phyloP scores from a whole-genome alignment of 768 basidiomycete genomes.

The Trametopsis cervina region DNA sequence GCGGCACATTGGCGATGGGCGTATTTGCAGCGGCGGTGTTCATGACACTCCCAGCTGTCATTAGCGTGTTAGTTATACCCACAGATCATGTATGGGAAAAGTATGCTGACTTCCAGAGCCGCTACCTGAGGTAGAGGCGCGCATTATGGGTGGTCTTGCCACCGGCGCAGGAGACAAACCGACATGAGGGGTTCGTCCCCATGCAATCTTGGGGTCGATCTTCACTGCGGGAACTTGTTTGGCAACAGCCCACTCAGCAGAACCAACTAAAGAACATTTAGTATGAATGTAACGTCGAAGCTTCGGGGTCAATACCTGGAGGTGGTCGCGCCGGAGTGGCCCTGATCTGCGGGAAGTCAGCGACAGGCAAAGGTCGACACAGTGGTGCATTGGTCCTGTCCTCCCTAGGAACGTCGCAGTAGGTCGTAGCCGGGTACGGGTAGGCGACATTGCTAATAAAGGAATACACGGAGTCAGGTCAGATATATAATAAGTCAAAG shows the following conservation, averaged over 20 bases:
- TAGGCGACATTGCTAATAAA: constrained; percentile 23
- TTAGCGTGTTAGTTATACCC: too few relatives aligned
- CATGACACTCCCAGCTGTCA: too few relatives aligned
- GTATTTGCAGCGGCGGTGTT: too few relatives aligned
- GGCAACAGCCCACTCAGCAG: not conserved
- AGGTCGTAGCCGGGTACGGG: constrained; percentile 35
- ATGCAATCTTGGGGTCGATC: not conserved
- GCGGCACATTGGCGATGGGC: too few relatives aligned
- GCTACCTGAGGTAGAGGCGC: not conserved
- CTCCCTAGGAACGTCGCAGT: constrained; percentile 33
- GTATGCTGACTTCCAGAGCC: too few relatives aligned
- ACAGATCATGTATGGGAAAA: too few relatives aligned
- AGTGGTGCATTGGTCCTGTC: constrained; percentile 31
- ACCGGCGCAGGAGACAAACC: too few relatives aligned
- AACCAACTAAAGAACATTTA: not conserved
- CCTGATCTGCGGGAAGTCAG: constrained; percentile 19
- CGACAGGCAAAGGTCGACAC: constrained; percentile 38
- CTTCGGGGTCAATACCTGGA: constrained; percentile 23
- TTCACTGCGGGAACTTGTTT: not conserved
- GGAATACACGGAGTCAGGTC: too few relatives aligned
- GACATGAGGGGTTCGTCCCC: not conserved
- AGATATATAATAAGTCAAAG: constrained; percentile 1
- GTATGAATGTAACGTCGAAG: not conserved
- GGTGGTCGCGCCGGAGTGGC: constrained; percentile 21
- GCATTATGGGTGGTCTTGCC: too few relatives aligned